A percentile compares a stretch with the other conserved stretches of the same genome.
Conservation (phyloP, 148 eudicot genomes). For the Gaultheria prostrata region DNA sequence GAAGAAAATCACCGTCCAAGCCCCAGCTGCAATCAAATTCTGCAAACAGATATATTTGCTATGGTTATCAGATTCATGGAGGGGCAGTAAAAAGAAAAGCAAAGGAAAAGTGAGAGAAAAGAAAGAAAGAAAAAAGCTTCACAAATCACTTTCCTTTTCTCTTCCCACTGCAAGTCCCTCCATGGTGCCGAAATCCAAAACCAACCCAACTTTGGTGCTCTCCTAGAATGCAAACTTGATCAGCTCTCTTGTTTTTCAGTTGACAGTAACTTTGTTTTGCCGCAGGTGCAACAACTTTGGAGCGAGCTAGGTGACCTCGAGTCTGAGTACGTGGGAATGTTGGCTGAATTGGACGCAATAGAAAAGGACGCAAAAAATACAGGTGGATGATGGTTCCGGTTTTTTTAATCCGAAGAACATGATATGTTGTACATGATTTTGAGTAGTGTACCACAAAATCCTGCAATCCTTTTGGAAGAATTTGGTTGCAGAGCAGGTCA, state of each 20-base stretch:
- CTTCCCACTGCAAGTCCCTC: neutral
- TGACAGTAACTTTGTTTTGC: neutral
- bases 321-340: constrained; percentile 5
- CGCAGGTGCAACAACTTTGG: constrained; percentile 16
- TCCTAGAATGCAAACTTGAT: neutral
- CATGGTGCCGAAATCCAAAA: neutral
- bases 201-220: neutral
- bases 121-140: neutral
- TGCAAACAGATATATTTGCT: neutral
- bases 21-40: neutral
- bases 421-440: neutral
- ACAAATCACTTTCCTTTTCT: neutral
- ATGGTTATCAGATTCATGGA: neutral
- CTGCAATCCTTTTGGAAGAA: neutral
- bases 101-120: neutral
- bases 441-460: neutral
- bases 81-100: neutral
- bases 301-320: constrained; percentile 9
- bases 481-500: neutral
- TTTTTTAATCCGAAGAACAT: neutral
- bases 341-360: constrained; percentile 7
- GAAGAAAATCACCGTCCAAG: neutral
- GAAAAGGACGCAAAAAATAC: neutral
- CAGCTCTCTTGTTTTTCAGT: neutral
- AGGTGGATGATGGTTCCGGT: neutral